phyloP scores from a whole-genome alignment of 805 yeast species.

The Metschnikowia corniflorae region DNA sequence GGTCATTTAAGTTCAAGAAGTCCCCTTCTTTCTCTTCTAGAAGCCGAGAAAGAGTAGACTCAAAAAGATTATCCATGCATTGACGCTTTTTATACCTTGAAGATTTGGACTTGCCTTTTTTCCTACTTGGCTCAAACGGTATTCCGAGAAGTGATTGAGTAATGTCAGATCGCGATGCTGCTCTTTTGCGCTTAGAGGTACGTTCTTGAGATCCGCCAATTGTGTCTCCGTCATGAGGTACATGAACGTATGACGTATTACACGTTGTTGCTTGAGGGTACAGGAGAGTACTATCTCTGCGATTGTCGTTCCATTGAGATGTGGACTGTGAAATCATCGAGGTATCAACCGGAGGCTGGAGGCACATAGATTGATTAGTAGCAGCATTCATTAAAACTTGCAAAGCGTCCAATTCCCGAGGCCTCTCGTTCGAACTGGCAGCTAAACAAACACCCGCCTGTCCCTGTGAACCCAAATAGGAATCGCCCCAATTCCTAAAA shows the following conservation, averaged over 20 bases:
- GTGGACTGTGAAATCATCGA: constrained; percentile 13
- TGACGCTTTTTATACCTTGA: constrained; percentile 2
- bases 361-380: background rate
- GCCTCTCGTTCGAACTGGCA: no score
- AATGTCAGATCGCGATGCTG: constrained; percentile 3
- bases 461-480: background rate
- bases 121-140: constrained; percentile 7
- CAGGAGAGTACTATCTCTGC: background rate
- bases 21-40: constrained; percentile 4
- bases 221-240: background rate
- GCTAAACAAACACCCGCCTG: no score
- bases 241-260: background rate
- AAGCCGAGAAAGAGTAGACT: constrained; percentile 6
- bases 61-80: constrained; percentile 7
- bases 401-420: constrained; percentile 6
- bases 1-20: constrained; percentile 10
- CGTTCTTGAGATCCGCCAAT: background rate
- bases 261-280: constrained; percentile 2
- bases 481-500: background rate
- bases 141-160: constrained; percentile 4
- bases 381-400: constrained; percentile 9
- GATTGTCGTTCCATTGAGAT: constrained; percentile 4
- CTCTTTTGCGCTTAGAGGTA: no score
- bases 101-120: constrained; percentile 1
- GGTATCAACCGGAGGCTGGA: constrained; percentile 3